These are phyloP conservation scores for Trichoderma cornu-damae DNA, from an alignment of 2,329 filamentous ascomycete species.

Conservation along the genomic window DNA sequence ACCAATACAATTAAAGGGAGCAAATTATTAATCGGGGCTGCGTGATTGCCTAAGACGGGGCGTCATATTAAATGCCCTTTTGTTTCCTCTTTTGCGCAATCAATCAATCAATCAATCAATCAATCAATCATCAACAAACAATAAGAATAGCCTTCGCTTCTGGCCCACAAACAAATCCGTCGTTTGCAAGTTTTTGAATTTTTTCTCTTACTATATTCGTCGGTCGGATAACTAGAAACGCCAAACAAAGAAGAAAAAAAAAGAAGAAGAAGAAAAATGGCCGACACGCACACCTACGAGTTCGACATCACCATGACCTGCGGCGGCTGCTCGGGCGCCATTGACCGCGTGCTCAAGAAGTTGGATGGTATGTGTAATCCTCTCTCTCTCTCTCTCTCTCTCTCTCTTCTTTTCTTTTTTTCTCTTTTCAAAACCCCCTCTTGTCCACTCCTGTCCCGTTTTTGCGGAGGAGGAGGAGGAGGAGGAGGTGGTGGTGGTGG, in stretches of 20 bases:
- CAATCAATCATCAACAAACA: not conserved
- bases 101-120: no score
- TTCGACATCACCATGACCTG: slow-evolving; percentile 95
- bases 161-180: not conserved
- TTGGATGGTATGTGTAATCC: slow-evolving; percentile 64
- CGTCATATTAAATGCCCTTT: not conserved
- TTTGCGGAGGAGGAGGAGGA: no score
- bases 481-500: no score
- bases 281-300: slow-evolving; percentile 81
- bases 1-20: not conserved
- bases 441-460: no score
- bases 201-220: not conserved
- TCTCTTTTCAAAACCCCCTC: not conserved
- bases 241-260: not conserved
- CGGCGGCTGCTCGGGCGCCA: slow-evolving; percentile 89
- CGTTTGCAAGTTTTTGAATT: not conserved
- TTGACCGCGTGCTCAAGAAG: slow-evolving; percentile 88
- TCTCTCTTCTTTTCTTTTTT: not conserved
- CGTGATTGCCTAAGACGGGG: not conserved
- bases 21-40: slow-evolving; percentile 13
- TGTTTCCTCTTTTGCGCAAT: not conserved
- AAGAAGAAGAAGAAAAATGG: slow-evolving; percentile 47
- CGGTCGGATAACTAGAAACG: not conserved
- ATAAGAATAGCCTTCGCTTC: no score
- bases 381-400: not conserved